Conservation (phyloP, 164 flowering plant species). For the Piper longum region DNA sequence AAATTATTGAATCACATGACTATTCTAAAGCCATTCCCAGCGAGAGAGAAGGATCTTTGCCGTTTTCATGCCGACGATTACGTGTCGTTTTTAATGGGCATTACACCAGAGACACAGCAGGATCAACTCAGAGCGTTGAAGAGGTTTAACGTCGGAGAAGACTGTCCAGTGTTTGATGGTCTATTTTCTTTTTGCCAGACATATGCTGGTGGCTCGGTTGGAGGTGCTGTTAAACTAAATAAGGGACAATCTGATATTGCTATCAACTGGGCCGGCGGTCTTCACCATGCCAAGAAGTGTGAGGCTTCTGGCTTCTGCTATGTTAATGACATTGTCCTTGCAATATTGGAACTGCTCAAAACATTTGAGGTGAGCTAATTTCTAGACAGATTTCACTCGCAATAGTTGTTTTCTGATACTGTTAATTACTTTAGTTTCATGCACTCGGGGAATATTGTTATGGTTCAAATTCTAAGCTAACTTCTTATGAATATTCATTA, state of each 20-base stretch:
- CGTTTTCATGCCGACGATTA: slow-evolving; percentile 52
- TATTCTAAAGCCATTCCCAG: slow-evolving; percentile 36
- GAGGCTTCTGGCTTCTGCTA: slow-evolving; percentile 60
- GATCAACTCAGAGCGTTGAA: slow-evolving; percentile 36
- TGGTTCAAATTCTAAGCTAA: no score
- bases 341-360: slow-evolving; percentile 43
- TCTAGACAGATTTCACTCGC: background rate
- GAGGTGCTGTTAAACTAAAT: slow-evolving; percentile 38
- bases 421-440: no score
- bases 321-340: slow-evolving; percentile 48
- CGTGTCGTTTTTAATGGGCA: slow-evolving; percentile 28
- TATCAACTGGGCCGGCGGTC: slow-evolving; percentile 53
- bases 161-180: slow-evolving; percentile 52
- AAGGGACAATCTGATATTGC: slow-evolving; percentile 37
- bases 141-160: slow-evolving; percentile 46
- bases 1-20: slow-evolving; percentile 43
- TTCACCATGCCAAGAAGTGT: slow-evolving; percentile 54
- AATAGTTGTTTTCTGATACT: no score
- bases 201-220: slow-evolving; percentile 50
- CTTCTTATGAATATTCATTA: no score
- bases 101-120: slow-evolving; percentile 46
- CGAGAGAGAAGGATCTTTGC: slow-evolving; percentile 40
- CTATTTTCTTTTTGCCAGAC: slow-evolving; percentile 47
- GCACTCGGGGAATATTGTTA: no score
- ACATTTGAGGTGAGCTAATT: slow-evolving; percentile 21